These are phyloP conservation scores for Metschnikowia gelsemii DNA, from an alignment of 805 yeast species.

Conservation along the genomic window DNA sequence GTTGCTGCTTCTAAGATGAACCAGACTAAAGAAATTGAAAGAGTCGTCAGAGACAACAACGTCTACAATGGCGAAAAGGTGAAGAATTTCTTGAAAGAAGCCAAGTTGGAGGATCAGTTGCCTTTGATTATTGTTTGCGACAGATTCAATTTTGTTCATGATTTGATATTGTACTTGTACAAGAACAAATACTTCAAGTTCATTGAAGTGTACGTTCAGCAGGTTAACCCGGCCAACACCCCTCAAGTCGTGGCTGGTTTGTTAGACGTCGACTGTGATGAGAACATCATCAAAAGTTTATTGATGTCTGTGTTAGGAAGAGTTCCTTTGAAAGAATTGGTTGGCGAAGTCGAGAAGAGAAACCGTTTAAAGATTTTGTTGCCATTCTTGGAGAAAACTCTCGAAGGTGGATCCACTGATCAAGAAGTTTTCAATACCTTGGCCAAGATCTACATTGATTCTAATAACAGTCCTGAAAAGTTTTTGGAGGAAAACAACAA, in stretches of 20 bases:
- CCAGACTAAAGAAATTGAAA: conserved; percentile 90
- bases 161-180: conserved; percentile 87
- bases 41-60: conserved; percentile 90
- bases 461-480: conserved; percentile 96
- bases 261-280: conserved; percentile 97
- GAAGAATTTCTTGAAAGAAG: conserved; percentile 94
- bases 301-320: conserved; percentile 87
- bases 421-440: conserved; percentile 90
- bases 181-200: conserved; percentile 94
- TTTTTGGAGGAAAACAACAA: conserved; percentile 86
- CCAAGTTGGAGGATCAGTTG: conserved; percentile 88
- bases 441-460: conserved; percentile 96
- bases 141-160: conserved; percentile 87
- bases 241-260: conserved; percentile 96
- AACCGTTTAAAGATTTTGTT: conserved; percentile 86
- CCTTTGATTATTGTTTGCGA: conserved; percentile 97
- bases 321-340: conserved; percentile 87
- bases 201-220: conserved; percentile 96
- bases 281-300: conserved; percentile 74
- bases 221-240: conserved; percentile 92
- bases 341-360: conserved; percentile 94
- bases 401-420: conserved; percentile 81
- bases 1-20: conserved; percentile 90
- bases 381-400: conserved; percentile 89
- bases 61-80: conserved; percentile 97